These are phyloP conservation scores for Quercus tomentella DNA, from an alignment of 331 rosid genomes.

Conservation along the genomic window DNA sequence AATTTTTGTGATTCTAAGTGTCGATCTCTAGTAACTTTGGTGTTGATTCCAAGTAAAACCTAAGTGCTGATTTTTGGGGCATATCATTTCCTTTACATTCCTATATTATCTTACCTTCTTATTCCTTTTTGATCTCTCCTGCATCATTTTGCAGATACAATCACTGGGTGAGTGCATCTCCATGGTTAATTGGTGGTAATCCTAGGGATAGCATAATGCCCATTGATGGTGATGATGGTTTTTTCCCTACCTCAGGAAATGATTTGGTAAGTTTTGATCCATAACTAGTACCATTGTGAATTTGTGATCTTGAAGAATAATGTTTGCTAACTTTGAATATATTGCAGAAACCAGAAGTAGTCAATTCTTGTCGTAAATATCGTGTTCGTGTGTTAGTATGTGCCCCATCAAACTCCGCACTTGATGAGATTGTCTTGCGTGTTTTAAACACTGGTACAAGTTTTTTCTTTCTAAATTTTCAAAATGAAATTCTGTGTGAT, in stretches of 20 bases:
- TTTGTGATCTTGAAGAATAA: constrained; percentile 11
- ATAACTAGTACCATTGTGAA: not conserved
- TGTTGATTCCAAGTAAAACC: no score
- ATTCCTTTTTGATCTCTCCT: no score
- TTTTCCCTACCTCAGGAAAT: constrained; percentile 83
- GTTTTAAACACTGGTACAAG: constrained; percentile 67
- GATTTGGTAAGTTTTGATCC: constrained; percentile 44
- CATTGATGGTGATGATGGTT: constrained; percentile 77
- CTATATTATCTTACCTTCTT: no score
- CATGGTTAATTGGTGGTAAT: constrained; percentile 66
- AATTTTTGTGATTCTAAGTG: no score
- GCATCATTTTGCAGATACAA: constrained; percentile 40
- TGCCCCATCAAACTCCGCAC: constrained; percentile 95
- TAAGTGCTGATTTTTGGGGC: no score
- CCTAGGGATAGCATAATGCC: constrained; percentile 84
- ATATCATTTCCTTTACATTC: no score
- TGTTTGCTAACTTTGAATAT: constrained; percentile 25
- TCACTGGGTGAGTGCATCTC: constrained; percentile 72
- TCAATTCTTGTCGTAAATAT: constrained; percentile 78
- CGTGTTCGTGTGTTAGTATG: constrained; percentile 89
- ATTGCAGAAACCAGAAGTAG: constrained; percentile 80
- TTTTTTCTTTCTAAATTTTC: not conserved
- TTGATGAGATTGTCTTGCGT: constrained; percentile 92
- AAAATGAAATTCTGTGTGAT: not conserved
- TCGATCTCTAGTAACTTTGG: no score